Evolutionary conservation across 371 early-diverging fungal species (phyloP).

Genomic region (Nematocida ironsii): DNA sequence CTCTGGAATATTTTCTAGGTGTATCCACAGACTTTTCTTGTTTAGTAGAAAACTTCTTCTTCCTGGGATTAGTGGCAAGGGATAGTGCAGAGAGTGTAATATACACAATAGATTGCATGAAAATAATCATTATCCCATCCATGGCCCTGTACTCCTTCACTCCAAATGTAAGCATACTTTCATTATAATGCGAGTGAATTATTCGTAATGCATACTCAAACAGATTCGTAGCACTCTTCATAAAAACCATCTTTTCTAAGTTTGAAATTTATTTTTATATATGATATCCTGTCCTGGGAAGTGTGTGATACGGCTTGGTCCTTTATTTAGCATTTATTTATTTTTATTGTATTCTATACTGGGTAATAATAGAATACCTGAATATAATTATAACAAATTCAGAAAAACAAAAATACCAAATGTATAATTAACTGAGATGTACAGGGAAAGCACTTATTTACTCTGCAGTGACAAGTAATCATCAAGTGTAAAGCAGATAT

Average conservation of each 20-base stretch:
- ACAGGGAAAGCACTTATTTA: not conserved
- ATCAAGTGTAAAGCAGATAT: conserved; percentile 15
- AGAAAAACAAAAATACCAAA: conserved; percentile 1
- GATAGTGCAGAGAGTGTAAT: not conserved
- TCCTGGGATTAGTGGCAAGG: not conserved
- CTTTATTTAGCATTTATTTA: conserved; percentile 2
- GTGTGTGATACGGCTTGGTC: not conserved
- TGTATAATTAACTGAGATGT: not conserved
- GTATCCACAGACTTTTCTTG: not conserved
- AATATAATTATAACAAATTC: not conserved
- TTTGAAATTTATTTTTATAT: conserved; percentile 37
- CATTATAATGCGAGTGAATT: conserved; percentile 30
- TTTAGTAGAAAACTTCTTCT: not conserved
- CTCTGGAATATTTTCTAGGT: not conserved
- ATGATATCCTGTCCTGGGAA: not conserved
- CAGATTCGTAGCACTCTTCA: not conserved
- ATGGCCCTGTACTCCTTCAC: not conserved
- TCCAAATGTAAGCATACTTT: conserved; percentile 9
- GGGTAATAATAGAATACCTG: not conserved
- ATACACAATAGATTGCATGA: conserved; percentile 13
- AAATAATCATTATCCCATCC: conserved; percentile 1
- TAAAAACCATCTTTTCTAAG: conserved; percentile 22
- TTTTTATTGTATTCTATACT: not conserved
- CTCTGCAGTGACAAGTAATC: not conserved
- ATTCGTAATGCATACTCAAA: conserved; percentile 14